Conservation (phyloP, 1,284 basidiomycete genomes). For the Naganishia liquefaciens region DNA sequence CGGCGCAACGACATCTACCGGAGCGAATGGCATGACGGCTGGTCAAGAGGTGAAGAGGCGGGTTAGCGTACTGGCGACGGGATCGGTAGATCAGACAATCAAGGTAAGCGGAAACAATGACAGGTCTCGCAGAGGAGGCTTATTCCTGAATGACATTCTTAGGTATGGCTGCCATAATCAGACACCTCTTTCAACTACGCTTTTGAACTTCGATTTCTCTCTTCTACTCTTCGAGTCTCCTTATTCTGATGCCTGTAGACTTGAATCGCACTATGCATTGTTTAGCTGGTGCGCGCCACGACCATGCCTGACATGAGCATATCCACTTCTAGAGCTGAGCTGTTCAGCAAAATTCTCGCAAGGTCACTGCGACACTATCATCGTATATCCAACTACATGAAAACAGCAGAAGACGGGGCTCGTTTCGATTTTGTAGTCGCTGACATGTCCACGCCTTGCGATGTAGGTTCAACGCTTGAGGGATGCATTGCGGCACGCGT, state of each 20-base stretch:
- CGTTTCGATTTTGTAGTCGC: conserved; percentile 8
- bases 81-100: conserved; percentile 70
- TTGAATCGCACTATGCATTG: not conserved
- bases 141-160: not conserved
- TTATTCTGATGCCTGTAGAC: not conserved
- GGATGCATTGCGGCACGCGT: conserved; percentile 5
- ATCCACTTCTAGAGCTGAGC: no score
- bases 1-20: conserved; percentile 29
- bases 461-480: conserved; percentile 6
- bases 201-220: conserved; percentile 25
- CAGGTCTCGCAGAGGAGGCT: not conserved
- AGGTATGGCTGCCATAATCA: conserved; percentile 18
- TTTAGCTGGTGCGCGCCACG: not conserved
- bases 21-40: conserved; percentile 37
- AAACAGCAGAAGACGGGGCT: conserved; percentile 25
- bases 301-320: no score
- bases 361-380: not conserved
- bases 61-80: conserved; percentile 78
- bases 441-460: conserved; percentile 4
- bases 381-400: conserved; percentile 14
- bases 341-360: no score
- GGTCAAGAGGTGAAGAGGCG: conserved; percentile 62
- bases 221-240: not conserved
- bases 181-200: not conserved
- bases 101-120: conserved; percentile 44